Evolutionary conservation across 2,329 filamentous ascomycete species (phyloP).

Genomic region (Blastomyces gilchristii): DNA sequence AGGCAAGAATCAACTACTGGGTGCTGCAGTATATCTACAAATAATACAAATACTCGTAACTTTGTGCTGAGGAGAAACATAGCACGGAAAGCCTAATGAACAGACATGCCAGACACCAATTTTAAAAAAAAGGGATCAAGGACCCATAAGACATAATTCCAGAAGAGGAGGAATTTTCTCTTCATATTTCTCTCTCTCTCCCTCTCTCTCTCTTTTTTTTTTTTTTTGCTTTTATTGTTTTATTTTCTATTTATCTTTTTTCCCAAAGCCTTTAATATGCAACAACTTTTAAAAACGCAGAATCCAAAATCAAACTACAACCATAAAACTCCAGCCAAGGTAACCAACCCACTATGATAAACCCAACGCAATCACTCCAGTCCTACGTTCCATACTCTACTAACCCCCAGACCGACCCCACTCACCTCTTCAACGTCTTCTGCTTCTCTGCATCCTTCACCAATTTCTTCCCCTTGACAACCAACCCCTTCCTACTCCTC

Average conservation of each 20-base stretch:
- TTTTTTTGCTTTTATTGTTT: too few species aligned
- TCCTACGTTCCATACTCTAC: background rate
- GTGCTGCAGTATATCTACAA: background rate
- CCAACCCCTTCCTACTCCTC: slow-evolving; percentile 71
- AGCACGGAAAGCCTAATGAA: too few species aligned
- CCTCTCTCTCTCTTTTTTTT: too few species aligned
- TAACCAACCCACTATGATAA: background rate
- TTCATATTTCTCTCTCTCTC: background rate
- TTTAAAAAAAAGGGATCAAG: too few species aligned
- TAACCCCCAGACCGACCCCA: background rate
- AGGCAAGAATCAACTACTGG: background rate
- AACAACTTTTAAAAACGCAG: background rate
- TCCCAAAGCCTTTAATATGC: background rate
- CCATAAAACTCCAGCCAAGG: background rate
- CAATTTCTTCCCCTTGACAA: slow-evolving; percentile 64
- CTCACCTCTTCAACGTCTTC: slow-evolving; percentile 55
- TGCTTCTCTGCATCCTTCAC: slow-evolving; percentile 89
- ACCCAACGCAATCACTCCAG: background rate
- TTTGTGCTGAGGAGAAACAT: background rate
- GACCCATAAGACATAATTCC: background rate
- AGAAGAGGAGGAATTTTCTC: background rate
- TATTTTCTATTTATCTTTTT: background rate
- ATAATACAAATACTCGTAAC: background rate
- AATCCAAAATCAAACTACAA: background rate
- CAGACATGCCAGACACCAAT: too few species aligned